phyloP scores from a whole-genome alignment of 2,329 filamentous ascomycete genomes.

The Fonsecaea pedrosoi region DNA sequence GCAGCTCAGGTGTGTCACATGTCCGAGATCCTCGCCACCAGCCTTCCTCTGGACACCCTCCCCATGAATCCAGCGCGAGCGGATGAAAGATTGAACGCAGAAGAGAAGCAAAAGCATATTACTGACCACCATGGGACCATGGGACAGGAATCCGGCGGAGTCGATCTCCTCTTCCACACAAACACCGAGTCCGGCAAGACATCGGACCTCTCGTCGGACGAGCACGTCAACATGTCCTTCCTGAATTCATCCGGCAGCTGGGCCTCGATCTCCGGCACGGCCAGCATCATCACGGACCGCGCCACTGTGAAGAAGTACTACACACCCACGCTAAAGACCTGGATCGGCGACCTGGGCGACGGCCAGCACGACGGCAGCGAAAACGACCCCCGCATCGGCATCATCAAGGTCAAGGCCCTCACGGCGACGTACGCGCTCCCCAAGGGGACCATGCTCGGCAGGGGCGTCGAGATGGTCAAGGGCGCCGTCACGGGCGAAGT shows the following conservation, averaged over 20 bases:
- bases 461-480: conserved; percentile 75
- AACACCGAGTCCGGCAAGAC: conserved; percentile 91
- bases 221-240: conserved; percentile 82
- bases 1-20: conserved; percentile 69
- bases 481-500: conserved; percentile 74
- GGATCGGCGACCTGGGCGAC: conserved; percentile 85
- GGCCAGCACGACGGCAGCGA: conserved; percentile 82
- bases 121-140: neutral
- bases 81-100: conserved; percentile 64
- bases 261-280: conserved; percentile 81
- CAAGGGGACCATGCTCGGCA: conserved; percentile 67
- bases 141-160: conserved; percentile 72
- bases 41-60: conserved; percentile 65
- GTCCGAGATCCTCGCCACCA: conserved; percentile 52
- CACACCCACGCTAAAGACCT: conserved; percentile 74
- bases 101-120: conserved; percentile 6
- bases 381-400: conserved; percentile 79
- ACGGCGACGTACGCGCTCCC: conserved; percentile 75
- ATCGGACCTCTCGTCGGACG: conserved; percentile 74
- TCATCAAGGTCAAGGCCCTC: conserved; percentile 77
- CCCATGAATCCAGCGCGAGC: neutral
- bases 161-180: conserved; percentile 88
- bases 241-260: conserved; percentile 78
- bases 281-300: conserved; percentile 73
- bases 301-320: conserved; percentile 76